Percentiles rank a stretch among this genome's conserved stretches.
phyloP scores from a whole-genome alignment of 345 rosid genomes.

The Crucihimalaya himalaica region DNA sequence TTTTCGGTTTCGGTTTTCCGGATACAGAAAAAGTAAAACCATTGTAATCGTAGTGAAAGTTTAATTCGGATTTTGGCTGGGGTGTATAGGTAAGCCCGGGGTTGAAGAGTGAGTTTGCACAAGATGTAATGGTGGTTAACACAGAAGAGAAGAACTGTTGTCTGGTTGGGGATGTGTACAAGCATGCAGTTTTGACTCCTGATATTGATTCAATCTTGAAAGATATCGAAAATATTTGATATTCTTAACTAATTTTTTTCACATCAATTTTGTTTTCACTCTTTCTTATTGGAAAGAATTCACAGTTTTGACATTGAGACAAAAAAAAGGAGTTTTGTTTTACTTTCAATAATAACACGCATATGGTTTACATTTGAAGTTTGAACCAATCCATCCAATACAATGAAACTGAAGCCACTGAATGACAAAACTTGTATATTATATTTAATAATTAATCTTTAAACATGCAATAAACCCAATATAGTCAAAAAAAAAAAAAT shows the following conservation, averaged over 20 bases:
- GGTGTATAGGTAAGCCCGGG: slow-evolving; percentile 69
- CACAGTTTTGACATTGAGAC: slow-evolving; percentile 20
- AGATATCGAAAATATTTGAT: slow-evolving; percentile 42
- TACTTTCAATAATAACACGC: too few relatives aligned
- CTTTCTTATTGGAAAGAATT: slow-evolving; percentile 12
- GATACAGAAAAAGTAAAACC: not conserved
- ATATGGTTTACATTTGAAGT: not conserved
- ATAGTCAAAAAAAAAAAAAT: slow-evolving; percentile 3
- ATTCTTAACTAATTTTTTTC: not conserved
- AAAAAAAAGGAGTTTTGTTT: not conserved
- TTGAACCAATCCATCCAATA: not conserved
- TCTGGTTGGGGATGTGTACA: slow-evolving; percentile 59
- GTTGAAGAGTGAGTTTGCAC: slow-evolving; percentile 57
- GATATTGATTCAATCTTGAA: slow-evolving; percentile 61
- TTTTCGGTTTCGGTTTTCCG: not conserved
- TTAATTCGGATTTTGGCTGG: not conserved
- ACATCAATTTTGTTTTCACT: slow-evolving; percentile 23
- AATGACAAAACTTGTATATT: not conserved
- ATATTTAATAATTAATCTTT: not conserved
- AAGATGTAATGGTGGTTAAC: slow-evolving; percentile 62
- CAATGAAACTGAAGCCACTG: not conserved
- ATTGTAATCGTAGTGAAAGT: not conserved
- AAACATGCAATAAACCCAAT: not conserved
- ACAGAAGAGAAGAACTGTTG: slow-evolving; percentile 56
- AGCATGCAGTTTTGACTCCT: slow-evolving; percentile 68